Conservation (phyloP, 2,329 filamentous ascomycete genomes). For the Rutstroemia sp. region DNA sequence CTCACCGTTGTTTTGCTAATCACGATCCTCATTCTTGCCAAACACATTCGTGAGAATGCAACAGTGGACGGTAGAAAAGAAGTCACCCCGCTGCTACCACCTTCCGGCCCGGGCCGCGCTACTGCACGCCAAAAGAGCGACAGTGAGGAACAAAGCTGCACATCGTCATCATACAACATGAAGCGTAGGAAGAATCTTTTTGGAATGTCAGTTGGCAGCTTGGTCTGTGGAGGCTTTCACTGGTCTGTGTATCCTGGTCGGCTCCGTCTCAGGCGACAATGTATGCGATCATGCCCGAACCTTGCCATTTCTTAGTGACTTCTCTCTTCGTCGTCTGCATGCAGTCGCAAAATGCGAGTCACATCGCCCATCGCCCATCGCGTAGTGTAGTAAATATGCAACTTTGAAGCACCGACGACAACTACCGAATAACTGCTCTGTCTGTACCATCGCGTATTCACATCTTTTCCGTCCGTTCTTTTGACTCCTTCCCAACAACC, state of each 20-base stretch:
- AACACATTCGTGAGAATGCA: neutral
- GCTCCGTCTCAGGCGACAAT: neutral
- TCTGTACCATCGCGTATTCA: neutral
- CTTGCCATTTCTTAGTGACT: no score
- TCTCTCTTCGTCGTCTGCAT: neutral
- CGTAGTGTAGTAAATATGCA: no score
- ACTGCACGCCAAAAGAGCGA: neutral
- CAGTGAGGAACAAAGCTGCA: neutral
- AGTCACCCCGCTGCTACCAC: neutral
- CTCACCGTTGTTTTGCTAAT: no score
- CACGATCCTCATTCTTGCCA: neutral
- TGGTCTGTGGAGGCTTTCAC: neutral
- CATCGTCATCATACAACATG: neutral
- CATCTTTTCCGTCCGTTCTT: neutral
- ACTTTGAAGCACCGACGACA: no score
- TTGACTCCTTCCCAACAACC: constrained; percentile 17
- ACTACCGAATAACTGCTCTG: no score
- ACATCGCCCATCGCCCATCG: neutral
- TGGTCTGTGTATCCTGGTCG: neutral
- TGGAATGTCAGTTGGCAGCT: neutral
- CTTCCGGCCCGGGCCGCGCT: neutral
- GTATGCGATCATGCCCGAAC: neutral
- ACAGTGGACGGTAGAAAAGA: neutral
- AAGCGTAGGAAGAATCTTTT: neutral
- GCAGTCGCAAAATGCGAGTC: neutral